Evolutionary conservation across 2,329 filamentous ascomycete species (phyloP).

Genomic region (Botrytis fabae): DNA sequence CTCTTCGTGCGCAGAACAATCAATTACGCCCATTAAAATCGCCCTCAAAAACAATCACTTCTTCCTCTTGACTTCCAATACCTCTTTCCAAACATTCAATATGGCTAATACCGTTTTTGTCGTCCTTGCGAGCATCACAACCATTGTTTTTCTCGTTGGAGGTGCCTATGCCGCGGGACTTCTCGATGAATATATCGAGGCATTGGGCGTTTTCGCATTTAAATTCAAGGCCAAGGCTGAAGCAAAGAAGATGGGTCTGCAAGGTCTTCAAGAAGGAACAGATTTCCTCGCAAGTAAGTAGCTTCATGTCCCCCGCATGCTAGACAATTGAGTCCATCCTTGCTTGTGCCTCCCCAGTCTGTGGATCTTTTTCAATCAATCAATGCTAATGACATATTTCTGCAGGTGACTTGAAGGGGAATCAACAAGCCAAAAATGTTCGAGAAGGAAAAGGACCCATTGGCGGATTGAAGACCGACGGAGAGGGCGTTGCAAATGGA

Average conservation of each 20-base stretch:
- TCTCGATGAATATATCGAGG: constrained; percentile 44
- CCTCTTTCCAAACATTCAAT: neutral
- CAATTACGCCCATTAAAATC: neutral
- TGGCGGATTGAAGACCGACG: constrained; percentile 30
- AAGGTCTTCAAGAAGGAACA: constrained; percentile 45
- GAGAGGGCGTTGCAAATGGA: constrained; percentile 14
- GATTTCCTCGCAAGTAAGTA: constrained; percentile 44
- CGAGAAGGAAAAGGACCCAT: constrained; percentile 32
- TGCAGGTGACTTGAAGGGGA: constrained; percentile 43
- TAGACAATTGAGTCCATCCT: neutral
- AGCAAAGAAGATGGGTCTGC: constrained; percentile 44
- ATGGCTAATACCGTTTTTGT: constrained; percentile 33
- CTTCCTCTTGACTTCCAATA: neutral
- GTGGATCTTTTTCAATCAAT: neutral
- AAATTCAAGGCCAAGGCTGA: constrained; percentile 47
- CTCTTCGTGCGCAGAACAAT: neutral
- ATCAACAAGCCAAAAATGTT: constrained; percentile 42
- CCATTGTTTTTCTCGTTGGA: constrained; percentile 40
- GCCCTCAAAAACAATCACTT: neutral
- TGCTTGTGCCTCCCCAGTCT: neutral
- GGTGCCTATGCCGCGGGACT: constrained; percentile 44
- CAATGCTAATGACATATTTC: neutral
- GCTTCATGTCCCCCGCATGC: too few species aligned
- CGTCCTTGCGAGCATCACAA: constrained; percentile 38
- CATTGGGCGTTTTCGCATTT: constrained; percentile 43